phyloP scores from a whole-genome alignment of 805 yeast species.

The Teunomyces cretensis region DNA sequence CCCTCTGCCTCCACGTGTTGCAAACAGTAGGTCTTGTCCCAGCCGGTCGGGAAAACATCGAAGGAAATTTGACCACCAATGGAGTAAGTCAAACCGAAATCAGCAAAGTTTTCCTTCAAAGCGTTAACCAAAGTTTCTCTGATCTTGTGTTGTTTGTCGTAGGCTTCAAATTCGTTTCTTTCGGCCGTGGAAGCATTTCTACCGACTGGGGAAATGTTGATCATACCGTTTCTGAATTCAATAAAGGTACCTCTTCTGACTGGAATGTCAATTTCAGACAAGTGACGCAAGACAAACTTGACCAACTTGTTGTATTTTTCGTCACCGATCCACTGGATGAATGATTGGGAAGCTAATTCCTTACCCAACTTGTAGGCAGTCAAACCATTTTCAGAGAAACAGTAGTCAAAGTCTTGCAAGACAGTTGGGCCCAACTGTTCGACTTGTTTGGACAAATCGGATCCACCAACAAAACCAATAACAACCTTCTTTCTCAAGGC shows the following conservation, averaged over 20 bases:
- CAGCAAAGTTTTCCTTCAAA: conserved; percentile 78
- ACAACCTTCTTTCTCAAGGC: conserved; percentile 88
- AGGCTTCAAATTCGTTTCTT: conserved; percentile 89
- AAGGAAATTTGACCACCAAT: conserved; percentile 99
- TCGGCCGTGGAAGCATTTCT: conserved; percentile 95
- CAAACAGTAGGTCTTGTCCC: conserved; percentile 99
- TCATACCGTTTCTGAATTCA: conserved; percentile 99
- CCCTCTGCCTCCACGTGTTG: conserved; percentile 86
- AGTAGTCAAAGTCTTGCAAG: conserved; percentile 83
- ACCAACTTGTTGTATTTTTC: conserved; percentile 88
- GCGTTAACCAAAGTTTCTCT: conserved; percentile 86
- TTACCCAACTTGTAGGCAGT: conserved; percentile 94
- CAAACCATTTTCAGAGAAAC: conserved; percentile 96
- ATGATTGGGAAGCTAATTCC: conserved; percentile 88
- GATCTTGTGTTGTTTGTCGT: conserved; percentile 74
- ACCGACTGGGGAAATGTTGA: conserved; percentile 96
- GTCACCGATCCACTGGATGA: conserved; percentile 94
- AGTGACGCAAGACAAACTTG: conserved; percentile 80
- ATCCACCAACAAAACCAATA: conserved; percentile 97
- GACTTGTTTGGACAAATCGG: conserved; percentile 88
- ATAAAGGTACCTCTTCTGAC: conserved; percentile 97
- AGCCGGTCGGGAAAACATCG: conserved; percentile 99
- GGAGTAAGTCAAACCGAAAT: conserved; percentile 86
- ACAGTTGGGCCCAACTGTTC: conserved; percentile 90
- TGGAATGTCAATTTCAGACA: conserved; percentile 86